These are phyloP conservation scores for Macrophomina phaseolina DNA, from an alignment of 2,329 filamentous ascomycete genomes.

Conservation along the genomic window DNA sequence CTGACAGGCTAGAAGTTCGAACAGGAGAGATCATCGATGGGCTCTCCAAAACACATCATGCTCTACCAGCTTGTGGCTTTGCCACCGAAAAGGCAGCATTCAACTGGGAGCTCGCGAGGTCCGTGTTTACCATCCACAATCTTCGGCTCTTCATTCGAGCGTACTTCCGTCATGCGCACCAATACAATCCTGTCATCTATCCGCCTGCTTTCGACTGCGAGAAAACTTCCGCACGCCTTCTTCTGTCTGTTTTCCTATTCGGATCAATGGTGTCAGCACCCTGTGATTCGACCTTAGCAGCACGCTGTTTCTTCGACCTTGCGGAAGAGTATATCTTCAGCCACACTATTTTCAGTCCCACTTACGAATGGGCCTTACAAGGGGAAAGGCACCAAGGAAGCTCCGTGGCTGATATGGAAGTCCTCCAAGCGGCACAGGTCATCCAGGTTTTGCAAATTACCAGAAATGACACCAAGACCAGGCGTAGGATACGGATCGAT, in stretches of 20 bases:
- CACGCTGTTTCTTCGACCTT: neutral
- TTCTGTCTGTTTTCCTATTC: neutral
- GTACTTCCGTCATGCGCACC: neutral
- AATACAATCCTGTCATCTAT: neutral
- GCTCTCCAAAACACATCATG: neutral
- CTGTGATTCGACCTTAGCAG: neutral
- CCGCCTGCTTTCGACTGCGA: neutral
- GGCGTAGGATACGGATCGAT: neutral
- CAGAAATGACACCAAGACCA: neutral
- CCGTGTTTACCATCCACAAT: neutral
- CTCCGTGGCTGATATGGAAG: neutral
- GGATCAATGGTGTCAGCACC: neutral
- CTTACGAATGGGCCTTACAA: neutral
- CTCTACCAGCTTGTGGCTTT: neutral
- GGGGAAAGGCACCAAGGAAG: neutral
- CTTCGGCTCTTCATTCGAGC: neutral
- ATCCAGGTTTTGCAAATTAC: neutral
- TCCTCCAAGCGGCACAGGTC: constrained; percentile 2
- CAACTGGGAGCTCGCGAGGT: neutral
- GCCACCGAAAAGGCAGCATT: neutral
- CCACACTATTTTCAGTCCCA: neutral
- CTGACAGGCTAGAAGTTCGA: neutral
- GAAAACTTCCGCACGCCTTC: neutral
- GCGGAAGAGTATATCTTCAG: constrained; percentile 1
- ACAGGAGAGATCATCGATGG: neutral